Evolutionary conservation across 2,329 filamentous ascomycete genomes (phyloP).

Genomic region (Beauveria bassiana): DNA sequence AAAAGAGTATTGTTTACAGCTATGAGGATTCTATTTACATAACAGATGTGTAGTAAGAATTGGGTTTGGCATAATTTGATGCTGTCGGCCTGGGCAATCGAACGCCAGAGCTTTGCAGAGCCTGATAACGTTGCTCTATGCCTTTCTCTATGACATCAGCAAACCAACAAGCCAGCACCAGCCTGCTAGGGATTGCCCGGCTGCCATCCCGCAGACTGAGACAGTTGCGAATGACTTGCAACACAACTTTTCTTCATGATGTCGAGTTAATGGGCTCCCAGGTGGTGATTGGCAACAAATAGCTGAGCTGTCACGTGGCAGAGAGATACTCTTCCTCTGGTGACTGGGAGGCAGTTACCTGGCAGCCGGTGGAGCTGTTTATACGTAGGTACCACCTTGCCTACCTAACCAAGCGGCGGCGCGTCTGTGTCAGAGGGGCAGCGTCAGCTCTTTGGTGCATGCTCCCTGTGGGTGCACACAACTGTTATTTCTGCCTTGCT

Average conservation of each 20-base stretch:
- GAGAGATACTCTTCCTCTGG: neutral
- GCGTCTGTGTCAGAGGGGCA: neutral
- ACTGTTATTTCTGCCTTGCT: constrained; percentile 9
- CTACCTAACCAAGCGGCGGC: neutral
- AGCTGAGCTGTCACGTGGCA: neutral
- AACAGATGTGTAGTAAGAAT: no score
- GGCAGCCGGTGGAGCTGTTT: no score
- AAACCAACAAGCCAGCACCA: neutral
- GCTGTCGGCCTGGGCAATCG: no score
- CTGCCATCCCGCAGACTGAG: neutral
- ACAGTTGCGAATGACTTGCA: neutral
- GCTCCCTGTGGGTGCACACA: constrained; percentile 1
- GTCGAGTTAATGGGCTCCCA: neutral
- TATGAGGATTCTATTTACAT: neutral
- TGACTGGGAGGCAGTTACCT: no score
- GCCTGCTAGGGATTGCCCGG: neutral
- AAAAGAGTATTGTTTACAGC: neutral
- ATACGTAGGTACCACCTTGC: neutral
- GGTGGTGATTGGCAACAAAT: neutral
- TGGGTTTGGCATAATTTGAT: no score
- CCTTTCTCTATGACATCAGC: neutral
- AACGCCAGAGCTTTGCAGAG: no score
- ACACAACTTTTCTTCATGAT: neutral
- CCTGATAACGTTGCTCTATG: no score
- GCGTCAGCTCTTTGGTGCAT: neutral